Base-by-base conservation (phyloP, 805 yeast species). In the Grigorovia humatica region DNA sequence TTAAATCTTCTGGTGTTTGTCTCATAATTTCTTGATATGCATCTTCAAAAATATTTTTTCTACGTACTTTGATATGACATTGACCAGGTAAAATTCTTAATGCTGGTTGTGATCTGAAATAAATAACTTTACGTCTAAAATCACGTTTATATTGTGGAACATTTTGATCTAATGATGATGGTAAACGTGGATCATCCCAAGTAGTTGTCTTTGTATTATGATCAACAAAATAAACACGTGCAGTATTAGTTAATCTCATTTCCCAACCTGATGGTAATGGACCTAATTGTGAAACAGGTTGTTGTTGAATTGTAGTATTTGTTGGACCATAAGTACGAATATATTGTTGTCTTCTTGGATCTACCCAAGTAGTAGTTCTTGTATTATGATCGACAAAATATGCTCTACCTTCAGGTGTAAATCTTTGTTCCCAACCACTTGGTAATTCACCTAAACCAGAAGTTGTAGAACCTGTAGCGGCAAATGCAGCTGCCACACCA, bases 291-390 rank as follows among this genome's bases (percentile, higher is more conserved):
- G 96, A 85, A 12, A 93, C 96, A 32, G 98, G 96, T 74, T 93
- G 99, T 62, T 93, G 98, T 72, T 90, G 96, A 59, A 91, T 88
- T 19, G 96, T 88, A 4, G 96, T 85, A 62, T 81, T 72, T 55
- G 77, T 76, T 70, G 79, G 90, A 29, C 96, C 98, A 68, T 86
- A 89, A 55, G 95, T 88, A 68, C 97, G 85, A 61, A 93, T 93
- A 70, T 88, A 93, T 73, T 93, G 99, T 72, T 93, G 99, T 70
- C 99, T 82, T 71, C 99, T 81, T 58, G 99, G 99, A 70, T 93
- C 99, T 47, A 93, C 99, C 99, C 99, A 93, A 12, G 99, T 93
- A 3, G 99, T 93, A 1, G 99, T 93, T 69, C 99, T 80, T n/a
- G 99, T 93, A 70, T 93, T 93, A 73, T 93, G 99, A 70, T 93